These are phyloP conservation scores for Albatrellus ellisii DNA, from an alignment of 768 basidiomycete genomes.

Conservation along the genomic window DNA sequence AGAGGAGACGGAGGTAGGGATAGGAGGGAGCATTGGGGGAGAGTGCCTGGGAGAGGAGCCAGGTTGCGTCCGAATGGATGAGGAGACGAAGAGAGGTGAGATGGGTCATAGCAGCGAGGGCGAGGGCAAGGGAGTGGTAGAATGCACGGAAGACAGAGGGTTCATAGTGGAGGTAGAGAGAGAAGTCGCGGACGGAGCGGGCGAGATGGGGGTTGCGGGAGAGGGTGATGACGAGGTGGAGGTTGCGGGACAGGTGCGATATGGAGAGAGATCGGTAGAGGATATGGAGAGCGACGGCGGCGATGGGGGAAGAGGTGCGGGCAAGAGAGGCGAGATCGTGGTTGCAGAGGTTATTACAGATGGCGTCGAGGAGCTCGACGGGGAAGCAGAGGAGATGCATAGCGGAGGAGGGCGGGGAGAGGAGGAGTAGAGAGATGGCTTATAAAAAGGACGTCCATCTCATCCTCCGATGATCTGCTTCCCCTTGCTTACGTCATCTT, in stretches of 20 bases:
- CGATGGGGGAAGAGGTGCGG: slow-evolving; percentile 26
- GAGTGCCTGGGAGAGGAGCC: slow-evolving; percentile 27
- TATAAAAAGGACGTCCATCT: background rate
- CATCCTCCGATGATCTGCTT: background rate
- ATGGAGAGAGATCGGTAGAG: slow-evolving; percentile 50
- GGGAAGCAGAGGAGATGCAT: slow-evolving; percentile 42
- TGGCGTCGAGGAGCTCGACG: slow-evolving; percentile 44
- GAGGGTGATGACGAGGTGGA: slow-evolving; percentile 40
- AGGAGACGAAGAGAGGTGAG: slow-evolving; percentile 42
- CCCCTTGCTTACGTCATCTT: background rate
- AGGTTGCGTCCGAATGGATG: slow-evolving; percentile 34
- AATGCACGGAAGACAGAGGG: slow-evolving; percentile 31
- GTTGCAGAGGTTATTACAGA: slow-evolving; percentile 22
- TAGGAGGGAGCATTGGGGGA: slow-evolving; percentile 21
- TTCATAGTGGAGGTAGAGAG: slow-evolving; percentile 35
- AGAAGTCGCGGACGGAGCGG: slow-evolving; percentile 45
- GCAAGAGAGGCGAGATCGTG: slow-evolving; percentile 38
- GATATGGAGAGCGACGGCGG: slow-evolving; percentile 38
- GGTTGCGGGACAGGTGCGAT: slow-evolving; percentile 30
- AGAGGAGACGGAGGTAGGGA: slow-evolving; percentile 38
- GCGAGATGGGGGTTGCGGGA: slow-evolving; percentile 45
- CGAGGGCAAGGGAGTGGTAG: slow-evolving; percentile 34
- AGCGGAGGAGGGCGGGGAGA: slow-evolving; percentile 9
- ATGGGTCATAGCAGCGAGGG: slow-evolving; percentile 47
- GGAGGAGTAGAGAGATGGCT: slow-evolving; percentile 1